A percentile compares a stretch with the other conserved stretches of the same genome.
Evolutionary conservation across 2,329 filamentous ascomycete genomes (phyloP).

Genomic region (Alternaria arbusti): DNA sequence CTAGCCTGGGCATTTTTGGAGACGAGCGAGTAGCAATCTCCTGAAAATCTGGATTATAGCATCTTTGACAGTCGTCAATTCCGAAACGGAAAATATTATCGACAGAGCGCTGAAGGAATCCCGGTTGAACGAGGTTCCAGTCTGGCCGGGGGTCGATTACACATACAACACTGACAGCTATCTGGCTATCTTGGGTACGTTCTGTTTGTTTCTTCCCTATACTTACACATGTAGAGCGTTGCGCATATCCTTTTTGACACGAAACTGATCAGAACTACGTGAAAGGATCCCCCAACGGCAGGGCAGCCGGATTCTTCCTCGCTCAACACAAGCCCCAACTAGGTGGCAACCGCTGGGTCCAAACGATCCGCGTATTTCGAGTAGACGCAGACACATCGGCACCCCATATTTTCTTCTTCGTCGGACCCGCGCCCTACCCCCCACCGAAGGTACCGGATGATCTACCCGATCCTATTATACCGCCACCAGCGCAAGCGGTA

Average conservation of each 20-base stretch:
- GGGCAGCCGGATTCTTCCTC: constrained; percentile 1
- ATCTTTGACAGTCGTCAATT: neutral
- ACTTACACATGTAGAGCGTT: neutral
- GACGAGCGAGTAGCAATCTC: neutral
- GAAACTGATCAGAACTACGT: neutral
- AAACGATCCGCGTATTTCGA: neutral
- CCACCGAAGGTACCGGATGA: neutral
- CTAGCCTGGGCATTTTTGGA: constrained; percentile 9
- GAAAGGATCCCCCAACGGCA: constrained; percentile 2
- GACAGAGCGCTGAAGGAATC: neutral
- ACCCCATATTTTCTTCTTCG: neutral
- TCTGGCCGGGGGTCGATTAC: neutral
- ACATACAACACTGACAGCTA: neutral
- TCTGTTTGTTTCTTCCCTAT: neutral
- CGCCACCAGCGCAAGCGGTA: neutral
- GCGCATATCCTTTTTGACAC: neutral
- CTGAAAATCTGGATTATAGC: neutral
- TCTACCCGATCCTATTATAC: neutral
- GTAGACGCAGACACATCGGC: neutral
- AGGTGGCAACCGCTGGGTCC: neutral
- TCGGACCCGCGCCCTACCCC: neutral
- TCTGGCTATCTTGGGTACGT: constrained; percentile 4
- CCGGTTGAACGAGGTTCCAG: neutral
- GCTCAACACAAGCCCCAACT: constrained; percentile 4
- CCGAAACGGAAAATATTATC: neutral